phyloP scores from a whole-genome alignment of 768 basidiomycete species.

The Gloeophyllum trabeum region DNA sequence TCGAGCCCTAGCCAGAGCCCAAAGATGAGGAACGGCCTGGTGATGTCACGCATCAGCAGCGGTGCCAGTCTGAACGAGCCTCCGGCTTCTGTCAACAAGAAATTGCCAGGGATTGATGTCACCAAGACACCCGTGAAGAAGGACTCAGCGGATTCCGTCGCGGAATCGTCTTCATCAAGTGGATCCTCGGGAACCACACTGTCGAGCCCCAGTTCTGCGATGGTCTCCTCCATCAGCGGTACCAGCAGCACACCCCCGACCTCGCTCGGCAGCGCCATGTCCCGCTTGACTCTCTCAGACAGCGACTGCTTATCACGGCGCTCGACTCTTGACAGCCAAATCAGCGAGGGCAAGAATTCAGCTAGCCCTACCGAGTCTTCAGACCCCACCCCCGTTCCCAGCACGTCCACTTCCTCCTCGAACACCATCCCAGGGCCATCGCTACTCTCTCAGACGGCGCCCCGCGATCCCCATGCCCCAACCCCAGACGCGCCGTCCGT shows the following conservation, averaged over 20 bases:
- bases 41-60: conserved; percentile 14
- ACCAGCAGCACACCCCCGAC: conserved; percentile 13
- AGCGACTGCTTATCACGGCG: too few species aligned
- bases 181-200: conserved; percentile 13
- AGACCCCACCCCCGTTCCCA: neutral
- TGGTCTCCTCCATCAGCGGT: neutral
- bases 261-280: conserved; percentile 18
- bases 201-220: neutral
- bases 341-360: neutral
- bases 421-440: conserved; percentile 24
- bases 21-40: conserved; percentile 9
- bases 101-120: conserved; percentile 2
- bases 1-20: conserved; percentile 34
- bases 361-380: neutral
- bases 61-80: conserved; percentile 6
- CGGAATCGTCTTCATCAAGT: conserved; percentile 5
- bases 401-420: too few species aligned
- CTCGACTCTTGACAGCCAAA: neutral
- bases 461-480: conserved; percentile 7
- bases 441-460: conserved; percentile 23
- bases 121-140: too few species aligned
- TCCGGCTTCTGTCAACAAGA: conserved; percentile 1
- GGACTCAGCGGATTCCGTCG: too few species aligned
- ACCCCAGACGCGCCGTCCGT: conserved; percentile 3
- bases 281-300: conserved; percentile 10